A percentile compares a stretch with the other conserved stretches of the same genome.
These are phyloP conservation scores for Paecilomyces fulvus DNA, from an alignment of 2,329 filamentous ascomycete genomes.

Conservation along the genomic window DNA sequence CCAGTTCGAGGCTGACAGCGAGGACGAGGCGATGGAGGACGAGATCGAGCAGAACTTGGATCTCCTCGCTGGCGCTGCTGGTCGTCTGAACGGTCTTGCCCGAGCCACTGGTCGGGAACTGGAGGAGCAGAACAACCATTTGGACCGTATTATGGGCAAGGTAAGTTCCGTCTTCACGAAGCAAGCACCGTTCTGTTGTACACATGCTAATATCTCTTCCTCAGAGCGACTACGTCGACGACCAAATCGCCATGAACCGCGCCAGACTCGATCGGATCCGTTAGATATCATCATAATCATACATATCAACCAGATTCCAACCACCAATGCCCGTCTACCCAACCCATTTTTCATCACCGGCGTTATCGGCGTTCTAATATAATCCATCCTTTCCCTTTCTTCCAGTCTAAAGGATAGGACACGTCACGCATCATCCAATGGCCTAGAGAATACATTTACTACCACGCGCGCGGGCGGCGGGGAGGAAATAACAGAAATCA, in stretches of 20 bases:
- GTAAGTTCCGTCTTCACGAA: conserved; percentile 36
- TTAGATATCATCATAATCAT: conserved; percentile 11
- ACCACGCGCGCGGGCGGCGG: no score
- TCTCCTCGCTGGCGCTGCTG: conserved; percentile 52
- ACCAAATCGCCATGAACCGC: conserved; percentile 71
- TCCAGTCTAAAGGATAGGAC: no score
- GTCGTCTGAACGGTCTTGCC: conserved; percentile 64
- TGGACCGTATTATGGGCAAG: conserved; percentile 72
- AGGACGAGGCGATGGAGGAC: conserved; percentile 60
- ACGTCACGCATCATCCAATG: no score
- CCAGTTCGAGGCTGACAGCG: conserved; percentile 68
- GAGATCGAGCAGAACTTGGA: conserved; percentile 62
- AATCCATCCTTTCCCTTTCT: no score
- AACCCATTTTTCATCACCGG: not conserved
- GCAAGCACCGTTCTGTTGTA: not conserved
- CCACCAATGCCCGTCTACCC: not conserved
- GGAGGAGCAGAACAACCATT: conserved; percentile 66
- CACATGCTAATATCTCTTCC: conserved; percentile 14
- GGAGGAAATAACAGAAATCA: no score
- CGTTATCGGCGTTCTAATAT: not conserved
- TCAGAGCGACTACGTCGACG: conserved; percentile 74
- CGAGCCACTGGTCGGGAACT: conserved; percentile 67
- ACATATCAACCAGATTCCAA: not conserved
- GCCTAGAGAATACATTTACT: no score
- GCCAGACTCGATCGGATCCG: conserved; percentile 55